Base-by-base conservation (phyloP, 1,284 basidiomycete species). In the Cryptococcus sp. region DNA sequence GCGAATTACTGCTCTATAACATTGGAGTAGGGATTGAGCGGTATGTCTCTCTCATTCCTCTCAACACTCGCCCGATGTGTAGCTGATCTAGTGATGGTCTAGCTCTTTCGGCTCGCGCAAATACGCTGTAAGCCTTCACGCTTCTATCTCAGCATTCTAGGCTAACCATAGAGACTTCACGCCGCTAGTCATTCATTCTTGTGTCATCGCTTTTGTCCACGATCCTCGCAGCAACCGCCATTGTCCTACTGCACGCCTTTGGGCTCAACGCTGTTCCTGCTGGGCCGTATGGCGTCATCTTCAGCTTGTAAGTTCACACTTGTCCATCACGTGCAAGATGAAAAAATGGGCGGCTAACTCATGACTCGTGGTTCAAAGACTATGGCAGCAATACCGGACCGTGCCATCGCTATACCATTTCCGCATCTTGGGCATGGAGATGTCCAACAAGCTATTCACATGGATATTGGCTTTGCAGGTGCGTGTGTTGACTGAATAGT, bases 81-180 rank as follows among this genome's bases (percentile, higher is more conserved):
- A 2, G 25, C 20, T 47, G 8, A 38, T 15, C 13, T 65, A 25
- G 8, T 39, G 4, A n/a, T 22, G 47, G 19, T 10, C 17, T 47
- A 78, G 77, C 34, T 85, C 86, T 41, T 95, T 93, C 70, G 93
- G 93, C 2, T 87, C 86, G 52, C 77, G 87, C 57, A 96, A 96
- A 75, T 96, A 85, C 78, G 89, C 89, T n/a, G 92, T 92, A 66
- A 78, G 89, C 80, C 37, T 23, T 34, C 23, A 22, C 16, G 44
- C 11, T 11, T 38, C 22, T 45, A 17, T 43, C 50, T 22, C 26
- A 25, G 26, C 23, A 55, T 23, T 19, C 6, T 20, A 20, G 3
- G 26, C 29, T 46, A 45, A 17, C 20, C 22, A 50, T 6, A 23
- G 19, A 45, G 15, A 17, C n/a, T 47, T 54, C 44, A n/a, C 50